Evolutionary conservation across 2,329 filamentous ascomycete genomes (phyloP), one percentile per base, ranked within the genome.

Genomic region (Xylaria multiplex): DNA sequence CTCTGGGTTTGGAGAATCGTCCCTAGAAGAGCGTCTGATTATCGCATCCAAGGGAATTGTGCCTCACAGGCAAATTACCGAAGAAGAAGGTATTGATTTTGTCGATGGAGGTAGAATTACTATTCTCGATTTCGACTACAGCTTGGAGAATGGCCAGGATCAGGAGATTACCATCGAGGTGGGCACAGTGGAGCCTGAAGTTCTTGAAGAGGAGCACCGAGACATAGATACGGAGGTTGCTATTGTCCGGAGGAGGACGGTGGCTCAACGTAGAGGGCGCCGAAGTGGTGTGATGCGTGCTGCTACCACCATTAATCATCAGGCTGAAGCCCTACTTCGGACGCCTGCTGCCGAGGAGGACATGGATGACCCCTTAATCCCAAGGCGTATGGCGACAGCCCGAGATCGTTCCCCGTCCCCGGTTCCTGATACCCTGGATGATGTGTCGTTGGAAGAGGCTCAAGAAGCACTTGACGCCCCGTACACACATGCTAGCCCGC

Each of bases 211-310:
- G 75, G 90, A 92, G 72, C 85, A 86, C 69, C 87, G 90, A 24
- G 91, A 93, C 71, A 82, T 95, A 64, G 92, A 90, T 63, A 88
- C 89, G 1, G 92, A 94, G 76, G 91, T 96, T 22, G 92, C 92
- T 69, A 88, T 95, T 71, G 91, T 93, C 57, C 86, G 92, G 70
- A 85, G 91, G 69, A 85, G 92, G 69, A 94, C 92, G 2, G 89
- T 91, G 16, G 85, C 90, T 42, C 88, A 90, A 72, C 85, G 85
- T 58, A 82, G 85, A 70, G 84, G 83, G 64, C 76, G 80, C 52
- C 78, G 84, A 65, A 77, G 78, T 55, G 80, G 81, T 62, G 74
- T 88, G 40, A 81, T 86, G 67, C 82, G 84, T 54, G 78, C 85
- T 27, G 79, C 83, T 9, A 85, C 86, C 1, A 81, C 79, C 7